Conservation (phyloP, 768 basidiomycete genomes). For the Tulasnella sp. region DNA sequence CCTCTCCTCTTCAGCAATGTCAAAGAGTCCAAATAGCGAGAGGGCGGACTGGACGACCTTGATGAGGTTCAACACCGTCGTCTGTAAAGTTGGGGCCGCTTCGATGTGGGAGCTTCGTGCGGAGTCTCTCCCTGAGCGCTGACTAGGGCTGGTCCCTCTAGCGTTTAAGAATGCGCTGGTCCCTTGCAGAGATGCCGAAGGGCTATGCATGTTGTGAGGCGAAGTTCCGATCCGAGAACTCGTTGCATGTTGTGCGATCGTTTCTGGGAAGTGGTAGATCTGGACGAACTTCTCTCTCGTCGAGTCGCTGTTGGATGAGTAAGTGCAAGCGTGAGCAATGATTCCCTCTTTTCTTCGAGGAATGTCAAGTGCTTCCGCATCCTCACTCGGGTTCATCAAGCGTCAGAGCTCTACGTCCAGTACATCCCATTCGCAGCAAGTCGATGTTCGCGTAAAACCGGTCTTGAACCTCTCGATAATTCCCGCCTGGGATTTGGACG, state of each 20-base stretch:
- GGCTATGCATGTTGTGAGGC: constrained; percentile 17
- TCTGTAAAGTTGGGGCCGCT: constrained; percentile 43
- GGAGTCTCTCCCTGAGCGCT: not conserved
- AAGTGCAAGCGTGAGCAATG: not conserved
- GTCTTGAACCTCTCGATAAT: constrained; percentile 54
- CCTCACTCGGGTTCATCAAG: constrained; percentile 67
- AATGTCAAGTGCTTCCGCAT: not conserved
- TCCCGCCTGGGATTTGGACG: constrained; percentile 64
- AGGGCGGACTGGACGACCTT: constrained; percentile 66
- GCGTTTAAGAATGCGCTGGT: not conserved
- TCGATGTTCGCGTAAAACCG: constrained; percentile 76
- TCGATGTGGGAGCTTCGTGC: not conserved
- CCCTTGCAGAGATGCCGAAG: not conserved
- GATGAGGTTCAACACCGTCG: constrained; percentile 67
- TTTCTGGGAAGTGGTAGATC: constrained; percentile 54
- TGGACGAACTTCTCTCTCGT: constrained; percentile 74
- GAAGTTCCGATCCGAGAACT: not conserved
- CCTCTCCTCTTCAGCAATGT: constrained; percentile 32
- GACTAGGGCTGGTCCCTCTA: not conserved
- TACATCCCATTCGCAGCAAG: constrained; percentile 75
- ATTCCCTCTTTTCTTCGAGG: not conserved
- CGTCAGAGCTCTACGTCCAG: constrained; percentile 67
- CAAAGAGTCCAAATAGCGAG: constrained; percentile 60
- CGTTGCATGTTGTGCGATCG: constrained; percentile 18
- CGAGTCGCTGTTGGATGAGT: constrained; percentile 45